phyloP scores from a whole-genome alignment of 139 green algal species.

The Pleodorina starrii region DNA sequence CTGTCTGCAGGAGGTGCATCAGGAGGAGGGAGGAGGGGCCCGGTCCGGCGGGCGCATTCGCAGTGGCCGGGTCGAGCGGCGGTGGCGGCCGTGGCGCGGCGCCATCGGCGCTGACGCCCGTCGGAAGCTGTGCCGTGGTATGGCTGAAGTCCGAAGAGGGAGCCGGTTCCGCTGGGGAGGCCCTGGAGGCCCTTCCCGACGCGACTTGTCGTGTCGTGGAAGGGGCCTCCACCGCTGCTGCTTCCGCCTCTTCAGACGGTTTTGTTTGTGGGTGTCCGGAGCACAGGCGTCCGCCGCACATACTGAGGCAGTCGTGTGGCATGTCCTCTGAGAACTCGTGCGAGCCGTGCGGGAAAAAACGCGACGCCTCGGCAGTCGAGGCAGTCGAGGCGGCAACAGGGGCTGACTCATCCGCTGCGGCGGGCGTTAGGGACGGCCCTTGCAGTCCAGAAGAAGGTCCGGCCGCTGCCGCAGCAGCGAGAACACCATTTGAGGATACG shows the following conservation, averaged over 20 bases:
- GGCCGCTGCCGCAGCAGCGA: background rate
- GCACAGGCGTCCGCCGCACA: background rate
- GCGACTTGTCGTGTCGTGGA: too few species aligned
- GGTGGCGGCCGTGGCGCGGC: background rate
- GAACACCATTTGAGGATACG: background rate
- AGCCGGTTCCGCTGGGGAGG: background rate
- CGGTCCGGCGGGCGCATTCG: background rate
- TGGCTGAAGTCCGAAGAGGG: background rate
- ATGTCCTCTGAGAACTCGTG: too few species aligned
- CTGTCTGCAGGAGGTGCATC: background rate
- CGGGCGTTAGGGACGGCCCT: too few species aligned
- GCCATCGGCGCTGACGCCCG: background rate
- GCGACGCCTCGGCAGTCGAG: too few species aligned
- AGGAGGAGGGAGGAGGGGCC: background rate
- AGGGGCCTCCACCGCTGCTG: too few species aligned
- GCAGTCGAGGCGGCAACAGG: too few species aligned
- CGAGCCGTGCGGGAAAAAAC: too few species aligned
- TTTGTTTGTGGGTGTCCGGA: background rate
- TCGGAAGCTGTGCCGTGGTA: too few species aligned
- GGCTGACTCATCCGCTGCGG: too few species aligned
- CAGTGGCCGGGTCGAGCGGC: background rate
- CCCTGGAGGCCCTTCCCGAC: too few species aligned
- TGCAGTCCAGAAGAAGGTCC: too few species aligned
- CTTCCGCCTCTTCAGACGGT: background rate
- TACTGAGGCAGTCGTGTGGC: background rate